Evolutionary conservation across 768 basidiomycete genomes (phyloP).

Genomic region (Lactarius tabidus): DNA sequence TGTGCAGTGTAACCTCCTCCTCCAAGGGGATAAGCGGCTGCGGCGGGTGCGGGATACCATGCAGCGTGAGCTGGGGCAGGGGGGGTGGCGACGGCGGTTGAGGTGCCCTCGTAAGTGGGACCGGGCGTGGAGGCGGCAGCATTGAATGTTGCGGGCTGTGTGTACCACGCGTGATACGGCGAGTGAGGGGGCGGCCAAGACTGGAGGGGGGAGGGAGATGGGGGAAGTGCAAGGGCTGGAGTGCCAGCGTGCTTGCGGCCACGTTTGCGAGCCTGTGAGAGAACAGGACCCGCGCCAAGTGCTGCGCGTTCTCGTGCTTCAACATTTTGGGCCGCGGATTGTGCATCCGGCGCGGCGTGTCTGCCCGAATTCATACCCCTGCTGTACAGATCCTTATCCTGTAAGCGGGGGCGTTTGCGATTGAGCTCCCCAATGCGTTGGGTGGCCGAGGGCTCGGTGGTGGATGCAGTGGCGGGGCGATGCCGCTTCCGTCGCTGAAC

Average conservation of each 20-base stretch:
- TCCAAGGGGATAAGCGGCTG: no score
- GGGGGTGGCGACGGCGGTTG: no score
- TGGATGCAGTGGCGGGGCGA: neutral
- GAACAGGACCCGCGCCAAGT: neutral
- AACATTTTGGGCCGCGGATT: neutral
- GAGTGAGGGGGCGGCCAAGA: no score
- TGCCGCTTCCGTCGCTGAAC: no score
- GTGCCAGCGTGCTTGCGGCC: no score
- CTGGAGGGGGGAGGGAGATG: neutral
- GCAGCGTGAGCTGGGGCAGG: no score
- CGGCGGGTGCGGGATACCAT: no score
- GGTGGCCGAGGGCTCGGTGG: neutral
- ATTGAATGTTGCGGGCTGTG: no score
- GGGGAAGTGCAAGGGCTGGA: neutral
- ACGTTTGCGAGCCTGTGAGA: neutral
- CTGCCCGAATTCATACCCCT: neutral
- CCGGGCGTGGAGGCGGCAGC: no score
- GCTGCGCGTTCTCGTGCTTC: neutral
- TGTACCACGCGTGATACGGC: no score
- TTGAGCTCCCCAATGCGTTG: neutral
- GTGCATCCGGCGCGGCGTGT: neutral
- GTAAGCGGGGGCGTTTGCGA: neutral
- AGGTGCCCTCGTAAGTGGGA: no score
- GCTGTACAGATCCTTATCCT: neutral
- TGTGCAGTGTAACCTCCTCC: no score